Conservation (phyloP, 306 rosid species). For the Argentina anserina region DNA sequence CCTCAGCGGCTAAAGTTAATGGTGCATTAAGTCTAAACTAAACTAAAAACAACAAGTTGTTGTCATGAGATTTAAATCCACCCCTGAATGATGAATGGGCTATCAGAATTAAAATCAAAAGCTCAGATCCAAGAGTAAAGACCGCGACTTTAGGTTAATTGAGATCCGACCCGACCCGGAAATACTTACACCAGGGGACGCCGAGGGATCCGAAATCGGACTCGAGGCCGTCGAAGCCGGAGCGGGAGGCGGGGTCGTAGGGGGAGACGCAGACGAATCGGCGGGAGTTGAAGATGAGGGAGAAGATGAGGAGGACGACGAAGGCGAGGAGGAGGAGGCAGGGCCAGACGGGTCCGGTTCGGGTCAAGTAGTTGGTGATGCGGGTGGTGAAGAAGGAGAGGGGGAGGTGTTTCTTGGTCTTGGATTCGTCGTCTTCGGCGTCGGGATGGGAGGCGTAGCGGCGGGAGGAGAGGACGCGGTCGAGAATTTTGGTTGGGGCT, state of each 20-base stretch:
- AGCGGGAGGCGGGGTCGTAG: slow-evolving; percentile 47
- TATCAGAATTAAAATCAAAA: neutral
- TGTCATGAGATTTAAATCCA: neutral
- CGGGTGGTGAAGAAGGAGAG: slow-evolving; percentile 44
- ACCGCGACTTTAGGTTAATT: neutral
- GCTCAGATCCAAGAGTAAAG: slow-evolving; percentile 11
- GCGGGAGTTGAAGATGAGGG: slow-evolving; percentile 58
- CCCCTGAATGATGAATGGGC: neutral
- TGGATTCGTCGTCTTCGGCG: slow-evolving; percentile 37
- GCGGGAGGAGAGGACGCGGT: slow-evolving; percentile 69
- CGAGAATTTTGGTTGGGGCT: slow-evolving; percentile 40
- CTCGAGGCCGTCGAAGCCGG: slow-evolving; percentile 68
- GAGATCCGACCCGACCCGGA: slow-evolving; percentile 21
- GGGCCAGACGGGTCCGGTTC: slow-evolving; percentile 41
- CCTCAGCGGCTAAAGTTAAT: neutral
- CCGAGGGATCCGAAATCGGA: slow-evolving; percentile 93
- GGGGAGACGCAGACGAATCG: slow-evolving; percentile 72
- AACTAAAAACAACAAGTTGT: neutral
- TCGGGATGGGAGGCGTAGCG: slow-evolving; percentile 45
- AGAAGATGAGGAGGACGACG: slow-evolving; percentile 31
- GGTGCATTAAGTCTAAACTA: neutral
- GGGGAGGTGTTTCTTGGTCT: slow-evolving; percentile 56
- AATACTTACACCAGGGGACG: slow-evolving; percentile 95
- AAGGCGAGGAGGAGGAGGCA: slow-evolving; percentile 38
- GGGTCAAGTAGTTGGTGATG: slow-evolving; percentile 44